A percentile compares a stretch with the other conserved stretches of the same genome.
These are phyloP conservation scores for Lotmaria passim DNA, from an alignment of 208 protist genomes.

Conservation along the genomic window DNA sequence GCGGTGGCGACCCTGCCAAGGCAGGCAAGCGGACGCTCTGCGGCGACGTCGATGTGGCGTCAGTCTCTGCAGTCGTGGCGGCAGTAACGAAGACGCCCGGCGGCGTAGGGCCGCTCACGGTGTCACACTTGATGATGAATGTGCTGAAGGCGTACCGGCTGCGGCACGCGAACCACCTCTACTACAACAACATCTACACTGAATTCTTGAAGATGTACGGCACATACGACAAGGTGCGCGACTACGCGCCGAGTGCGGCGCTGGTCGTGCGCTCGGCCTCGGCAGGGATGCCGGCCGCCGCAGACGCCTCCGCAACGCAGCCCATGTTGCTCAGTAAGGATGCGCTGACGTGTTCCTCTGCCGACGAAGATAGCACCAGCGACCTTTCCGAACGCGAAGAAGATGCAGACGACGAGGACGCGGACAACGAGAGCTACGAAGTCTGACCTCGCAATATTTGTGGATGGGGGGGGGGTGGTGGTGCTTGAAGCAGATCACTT, in stretches of 20 bases:
- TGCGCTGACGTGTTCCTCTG: background rate
- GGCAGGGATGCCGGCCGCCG: conserved; percentile 5
- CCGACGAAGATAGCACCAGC: background rate
- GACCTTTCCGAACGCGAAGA: background rate
- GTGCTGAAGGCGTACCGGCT: conserved; percentile 76
- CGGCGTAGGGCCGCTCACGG: conserved; percentile 97
- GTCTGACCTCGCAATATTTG: conserved; percentile 21
- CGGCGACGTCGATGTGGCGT: conserved; percentile 87
- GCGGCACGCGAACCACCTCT: conserved; percentile 38
- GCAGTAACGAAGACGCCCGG: conserved; percentile 95
- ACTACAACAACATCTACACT: conserved; percentile 51
- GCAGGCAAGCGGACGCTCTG: conserved; percentile 48
- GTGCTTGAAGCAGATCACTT: background rate
- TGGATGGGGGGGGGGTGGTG: background rate
- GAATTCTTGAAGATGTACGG: conserved; percentile 60
- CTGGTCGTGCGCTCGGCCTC: background rate
- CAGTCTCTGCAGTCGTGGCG: conserved; percentile 54
- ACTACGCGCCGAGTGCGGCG: conserved; percentile 21
- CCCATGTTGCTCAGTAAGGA: background rate
- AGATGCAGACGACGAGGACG: conserved; percentile 38
- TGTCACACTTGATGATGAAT: conserved; percentile 91
- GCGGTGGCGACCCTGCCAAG: background rate
- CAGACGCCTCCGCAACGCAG: background rate
- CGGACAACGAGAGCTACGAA: conserved; percentile 46
- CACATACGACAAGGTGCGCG: conserved; percentile 22